Percentiles rank a stretch among this genome's conserved stretches.
Conservation (phyloP, 768 basidiomycete species). For the Termitomyces sp. region DNA sequence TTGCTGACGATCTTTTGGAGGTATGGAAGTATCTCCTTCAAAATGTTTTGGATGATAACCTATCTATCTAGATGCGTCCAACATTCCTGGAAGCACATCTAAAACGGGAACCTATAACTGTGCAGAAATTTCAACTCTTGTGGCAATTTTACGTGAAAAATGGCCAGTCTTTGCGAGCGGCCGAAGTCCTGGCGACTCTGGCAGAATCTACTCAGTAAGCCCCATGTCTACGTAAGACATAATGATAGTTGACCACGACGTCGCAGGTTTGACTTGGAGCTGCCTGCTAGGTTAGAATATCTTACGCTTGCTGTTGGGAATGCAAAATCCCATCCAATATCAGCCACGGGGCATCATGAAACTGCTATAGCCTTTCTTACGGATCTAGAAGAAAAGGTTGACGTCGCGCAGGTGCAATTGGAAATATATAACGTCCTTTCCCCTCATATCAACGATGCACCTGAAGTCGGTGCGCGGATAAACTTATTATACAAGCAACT, state of each 20-base stretch:
- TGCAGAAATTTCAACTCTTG: constrained; percentile 80
- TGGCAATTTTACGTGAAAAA: constrained; percentile 98
- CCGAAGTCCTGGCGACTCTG: constrained; percentile 74
- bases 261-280: constrained; percentile 54
- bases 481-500: constrained; percentile 52
- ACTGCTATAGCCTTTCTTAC: constrained; percentile 95
- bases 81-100: constrained; percentile 87
- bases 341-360: constrained; percentile 71
- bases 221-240: neutral
- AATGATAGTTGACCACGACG: neutral
- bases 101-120: constrained; percentile 69
- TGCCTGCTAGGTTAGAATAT: constrained; percentile 82
- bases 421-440: constrained; percentile 72
- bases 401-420: constrained; percentile 95
- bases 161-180: constrained; percentile 81
- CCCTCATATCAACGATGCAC: constrained; percentile 55
- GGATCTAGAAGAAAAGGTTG: constrained; percentile 91
- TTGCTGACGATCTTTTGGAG: constrained; percentile 88
- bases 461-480: constrained; percentile 59
- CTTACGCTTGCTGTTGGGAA: constrained; percentile 92
- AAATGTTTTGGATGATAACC: constrained; percentile 6
- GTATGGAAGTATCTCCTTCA: constrained; percentile 36
- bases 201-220: constrained; percentile 83
- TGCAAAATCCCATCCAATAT: constrained; percentile 90
- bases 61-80: constrained; percentile 62